Percentiles rank a stretch among this genome's conserved stretches.
phyloP scores from a whole-genome alignment of 352 stramenopile genomes.

The Phytopythium oedochilum region DNA sequence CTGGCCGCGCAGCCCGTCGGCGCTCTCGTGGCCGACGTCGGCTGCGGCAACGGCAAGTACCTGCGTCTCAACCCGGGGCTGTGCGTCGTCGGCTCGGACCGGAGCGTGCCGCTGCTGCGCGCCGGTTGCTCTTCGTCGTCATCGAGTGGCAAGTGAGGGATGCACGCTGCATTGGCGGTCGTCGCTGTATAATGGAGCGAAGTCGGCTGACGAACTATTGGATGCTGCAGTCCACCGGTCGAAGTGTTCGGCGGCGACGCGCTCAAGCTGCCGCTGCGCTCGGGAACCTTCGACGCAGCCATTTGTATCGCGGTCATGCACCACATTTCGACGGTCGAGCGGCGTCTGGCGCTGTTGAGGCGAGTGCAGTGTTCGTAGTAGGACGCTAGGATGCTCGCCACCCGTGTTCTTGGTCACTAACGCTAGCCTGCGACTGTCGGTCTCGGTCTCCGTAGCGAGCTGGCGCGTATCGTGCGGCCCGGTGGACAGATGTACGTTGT shows the following conservation, averaged over 20 bases:
- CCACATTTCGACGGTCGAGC: slow-evolving; percentile 76
- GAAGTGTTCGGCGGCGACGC: slow-evolving; percentile 71
- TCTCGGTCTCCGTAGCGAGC: slow-evolving; percentile 30
- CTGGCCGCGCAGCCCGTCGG: slow-evolving; percentile 33
- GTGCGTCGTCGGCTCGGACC: slow-evolving; percentile 67
- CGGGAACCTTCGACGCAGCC: slow-evolving; percentile 60
- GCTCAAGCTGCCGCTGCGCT: slow-evolving; percentile 56
- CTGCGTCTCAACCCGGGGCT: slow-evolving; percentile 49
- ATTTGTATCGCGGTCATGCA: slow-evolving; percentile 82
- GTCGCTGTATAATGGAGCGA: too few relatives aligned
- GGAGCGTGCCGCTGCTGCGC: slow-evolving; percentile 68
- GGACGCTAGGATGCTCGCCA: too few relatives aligned
- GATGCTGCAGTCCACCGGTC: slow-evolving; percentile 23
- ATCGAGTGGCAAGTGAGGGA: neutral
- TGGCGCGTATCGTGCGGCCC: slow-evolving; percentile 57
- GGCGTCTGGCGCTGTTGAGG: slow-evolving; percentile 65
- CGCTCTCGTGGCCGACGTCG: slow-evolving; percentile 69
- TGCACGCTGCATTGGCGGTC: neutral
- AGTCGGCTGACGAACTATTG: too few relatives aligned
- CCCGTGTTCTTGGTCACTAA: neutral
- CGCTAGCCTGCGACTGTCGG: neutral
- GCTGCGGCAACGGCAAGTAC: slow-evolving; percentile 86
- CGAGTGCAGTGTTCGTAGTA: slow-evolving; percentile 9
- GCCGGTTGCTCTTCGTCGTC: slow-evolving; percentile 18
- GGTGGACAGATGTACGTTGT: slow-evolving; percentile 59